A percentile compares a stretch with the other conserved stretches of the same genome.
These are phyloP conservation scores for Aspergillus puulaauensis DNA, from an alignment of 2,329 filamentous ascomycete species.

Conservation along the genomic window DNA sequence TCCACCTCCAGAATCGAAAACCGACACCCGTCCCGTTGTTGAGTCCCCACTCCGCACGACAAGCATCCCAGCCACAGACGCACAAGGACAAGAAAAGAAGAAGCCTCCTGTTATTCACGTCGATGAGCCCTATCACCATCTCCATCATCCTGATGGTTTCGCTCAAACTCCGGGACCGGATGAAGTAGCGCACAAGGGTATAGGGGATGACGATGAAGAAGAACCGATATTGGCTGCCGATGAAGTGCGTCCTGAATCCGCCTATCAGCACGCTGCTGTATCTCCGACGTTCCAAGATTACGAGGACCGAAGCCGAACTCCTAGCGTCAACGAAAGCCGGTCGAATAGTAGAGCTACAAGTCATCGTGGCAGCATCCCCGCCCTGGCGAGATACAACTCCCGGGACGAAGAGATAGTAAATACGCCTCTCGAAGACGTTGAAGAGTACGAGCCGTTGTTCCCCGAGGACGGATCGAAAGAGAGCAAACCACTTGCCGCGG, in stretches of 20 bases:
- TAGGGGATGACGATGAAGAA: constrained; percentile 58
- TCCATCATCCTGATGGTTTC: constrained; percentile 50
- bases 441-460: constrained; percentile 95
- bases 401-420: constrained; percentile 52
- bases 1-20: constrained; percentile 50
- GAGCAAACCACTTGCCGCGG: constrained; percentile 51
- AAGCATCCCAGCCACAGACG: constrained; percentile 52
- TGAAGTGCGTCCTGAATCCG: constrained; percentile 70
- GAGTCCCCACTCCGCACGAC: constrained; percentile 55
- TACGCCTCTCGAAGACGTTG: constrained; percentile 80
- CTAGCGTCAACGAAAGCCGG: constrained; percentile 60
- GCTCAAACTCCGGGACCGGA: constrained; percentile 51
- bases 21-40: constrained; percentile 44
- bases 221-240: constrained; percentile 87
- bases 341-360: constrained; percentile 65
- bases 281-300: constrained; percentile 67
- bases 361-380: constrained; percentile 58
- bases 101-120: constrained; percentile 66
- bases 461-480: constrained; percentile 70
- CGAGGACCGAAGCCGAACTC: constrained; percentile 51
- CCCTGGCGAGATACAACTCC: constrained; percentile 55
- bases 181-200: constrained; percentile 46
- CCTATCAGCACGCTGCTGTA: constrained; percentile 75
- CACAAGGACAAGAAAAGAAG: constrained; percentile 14
- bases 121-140: constrained; percentile 59